Evolutionary conservation across 768 basidiomycete genomes (phyloP), one percentile per base, ranked within the genome.

Genomic region (Pleurotus sapidus): DNA sequence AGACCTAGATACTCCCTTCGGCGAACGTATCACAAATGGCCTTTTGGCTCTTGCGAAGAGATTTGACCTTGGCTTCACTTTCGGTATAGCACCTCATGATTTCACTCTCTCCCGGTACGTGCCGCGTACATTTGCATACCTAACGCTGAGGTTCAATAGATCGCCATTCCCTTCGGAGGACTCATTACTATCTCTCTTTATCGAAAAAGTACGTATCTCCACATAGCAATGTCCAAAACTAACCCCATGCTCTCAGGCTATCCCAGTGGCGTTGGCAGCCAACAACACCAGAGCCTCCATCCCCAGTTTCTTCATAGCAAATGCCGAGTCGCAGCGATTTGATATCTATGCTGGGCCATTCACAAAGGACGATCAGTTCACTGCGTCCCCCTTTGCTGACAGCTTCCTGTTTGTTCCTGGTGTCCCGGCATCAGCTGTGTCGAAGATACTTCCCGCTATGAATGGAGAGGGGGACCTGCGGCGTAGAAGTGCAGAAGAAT

Each of bases 321-420:
- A 88, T 69, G 80, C 87, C 1, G 87, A 80, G 7, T 82, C 77
- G 9, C 75, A 84, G 64, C 83, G 89, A 49, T 91, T 84, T 70
- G 81, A 88, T 61, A 68, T 92, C 54, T 85, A 84, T 64, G 62
- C 77, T 1, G 91, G 91, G 1, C 64, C 83, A 2, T 93, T 94
- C 72, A 88, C 87, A 25, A 84, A 84, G 68, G 89, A 93, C 67
- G 91, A 94, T 68, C 86, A 91, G 62, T 78, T 93, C 47, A 89
- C 89, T 1, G 81, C 82, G 2, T 84, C 82, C 4, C 89, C 92
- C 0, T 94, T 89, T 65, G 68, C 72, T 0, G 84, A 92, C 64
- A 58, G 73, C 5, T 89, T 91, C 74, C 59, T 80, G 17, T 91
- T 77, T 68, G 78, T 92, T 55, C 71, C 84, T 3, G 71, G 79